Percentiles rank a stretch among this genome's conserved stretches.
Evolutionary conservation across 2,329 filamentous ascomycete genomes (phyloP).

Genomic region (Colletotrichum caudatum): DNA sequence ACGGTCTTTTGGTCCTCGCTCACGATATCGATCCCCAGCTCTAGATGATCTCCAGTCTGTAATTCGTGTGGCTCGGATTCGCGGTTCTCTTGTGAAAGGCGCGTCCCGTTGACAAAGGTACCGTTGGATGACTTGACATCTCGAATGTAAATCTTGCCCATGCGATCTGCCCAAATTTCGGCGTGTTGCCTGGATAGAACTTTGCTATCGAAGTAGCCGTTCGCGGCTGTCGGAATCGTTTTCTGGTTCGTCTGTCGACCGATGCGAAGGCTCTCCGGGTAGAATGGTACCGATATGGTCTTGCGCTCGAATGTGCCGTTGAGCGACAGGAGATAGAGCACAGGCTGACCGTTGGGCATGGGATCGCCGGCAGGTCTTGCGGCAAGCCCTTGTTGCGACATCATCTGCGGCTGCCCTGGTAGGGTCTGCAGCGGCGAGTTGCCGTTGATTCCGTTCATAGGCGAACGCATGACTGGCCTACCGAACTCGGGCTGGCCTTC

Average conservation of each 20-base stretch:
- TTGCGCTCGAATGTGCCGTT: slow-evolving; percentile 98
- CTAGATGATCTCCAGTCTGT: slow-evolving; percentile 89
- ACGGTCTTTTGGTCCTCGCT: slow-evolving; percentile 99
- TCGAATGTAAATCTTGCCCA: slow-evolving; percentile 93
- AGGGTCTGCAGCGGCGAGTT: slow-evolving; percentile 54
- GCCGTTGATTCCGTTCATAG: slow-evolving; percentile 43
- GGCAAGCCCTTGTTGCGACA: slow-evolving; percentile 57
- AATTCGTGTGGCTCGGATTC: slow-evolving; percentile 97
- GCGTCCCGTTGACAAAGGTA: slow-evolving; percentile 94
- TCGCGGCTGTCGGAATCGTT: slow-evolving; percentile 88
- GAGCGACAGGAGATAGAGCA: slow-evolving; percentile 87
- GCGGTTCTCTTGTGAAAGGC: slow-evolving; percentile 91
- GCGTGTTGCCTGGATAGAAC: slow-evolving; percentile 96
- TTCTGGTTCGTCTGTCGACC: slow-evolving; percentile 98
- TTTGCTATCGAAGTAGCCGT: slow-evolving; percentile 98
- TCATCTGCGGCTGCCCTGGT: slow-evolving; percentile 54
- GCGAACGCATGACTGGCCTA: slow-evolving; percentile 56
- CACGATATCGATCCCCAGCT: slow-evolving; percentile 97
- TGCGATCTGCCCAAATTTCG: slow-evolving; percentile 88
- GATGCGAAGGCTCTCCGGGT: slow-evolving; percentile 93
- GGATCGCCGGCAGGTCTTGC: slow-evolving; percentile 76
- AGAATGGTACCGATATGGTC: slow-evolving; percentile 92
- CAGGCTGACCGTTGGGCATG: slow-evolving; percentile 74
- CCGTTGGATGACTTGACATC: slow-evolving; percentile 99
- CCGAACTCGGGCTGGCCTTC: slow-evolving; percentile 63